Conservation (phyloP, 2,329 filamentous ascomycete genomes). For the Claviceps sp. region DNA sequence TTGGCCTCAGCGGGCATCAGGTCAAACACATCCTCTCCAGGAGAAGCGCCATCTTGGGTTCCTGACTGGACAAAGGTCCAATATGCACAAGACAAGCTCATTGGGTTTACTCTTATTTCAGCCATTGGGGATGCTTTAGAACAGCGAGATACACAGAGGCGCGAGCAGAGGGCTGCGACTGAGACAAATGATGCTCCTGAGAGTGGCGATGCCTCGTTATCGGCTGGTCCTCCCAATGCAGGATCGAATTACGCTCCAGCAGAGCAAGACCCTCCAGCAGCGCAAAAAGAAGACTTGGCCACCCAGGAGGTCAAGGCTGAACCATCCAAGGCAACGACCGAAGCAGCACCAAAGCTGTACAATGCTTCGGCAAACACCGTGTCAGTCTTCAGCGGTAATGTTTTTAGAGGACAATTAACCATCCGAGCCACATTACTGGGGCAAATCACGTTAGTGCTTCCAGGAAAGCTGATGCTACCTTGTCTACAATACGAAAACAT, state of each 20-base stretch:
- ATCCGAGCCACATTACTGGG: constrained; percentile 1
- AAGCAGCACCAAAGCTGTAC: background rate
- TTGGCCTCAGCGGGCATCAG: constrained; percentile 4
- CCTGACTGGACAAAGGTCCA: constrained; percentile 6
- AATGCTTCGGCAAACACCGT: background rate
- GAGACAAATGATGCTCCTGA: background rate
- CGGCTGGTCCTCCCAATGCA: background rate
- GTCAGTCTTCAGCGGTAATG: background rate
- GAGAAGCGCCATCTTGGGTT: constrained; percentile 4
- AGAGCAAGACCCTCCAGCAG: too few relatives aligned
- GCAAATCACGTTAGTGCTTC: background rate
- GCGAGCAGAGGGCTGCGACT: background rate
- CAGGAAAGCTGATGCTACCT: constrained; percentile 3
- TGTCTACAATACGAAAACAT: constrained; percentile 2
- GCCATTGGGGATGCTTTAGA: background rate
- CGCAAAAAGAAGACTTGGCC: background rate
- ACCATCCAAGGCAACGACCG: background rate
- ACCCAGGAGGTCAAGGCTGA: background rate
- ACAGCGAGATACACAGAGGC: background rate
- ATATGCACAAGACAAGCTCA: constrained; percentile 2
- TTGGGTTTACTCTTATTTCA: background rate
- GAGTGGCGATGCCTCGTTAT: too few relatives aligned
- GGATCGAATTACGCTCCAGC: background rate
- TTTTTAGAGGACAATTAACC: background rate
- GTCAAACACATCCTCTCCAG: background rate